Base-by-base conservation (phyloP, 257 asterid species). In the Solanum neorickii region DNA sequence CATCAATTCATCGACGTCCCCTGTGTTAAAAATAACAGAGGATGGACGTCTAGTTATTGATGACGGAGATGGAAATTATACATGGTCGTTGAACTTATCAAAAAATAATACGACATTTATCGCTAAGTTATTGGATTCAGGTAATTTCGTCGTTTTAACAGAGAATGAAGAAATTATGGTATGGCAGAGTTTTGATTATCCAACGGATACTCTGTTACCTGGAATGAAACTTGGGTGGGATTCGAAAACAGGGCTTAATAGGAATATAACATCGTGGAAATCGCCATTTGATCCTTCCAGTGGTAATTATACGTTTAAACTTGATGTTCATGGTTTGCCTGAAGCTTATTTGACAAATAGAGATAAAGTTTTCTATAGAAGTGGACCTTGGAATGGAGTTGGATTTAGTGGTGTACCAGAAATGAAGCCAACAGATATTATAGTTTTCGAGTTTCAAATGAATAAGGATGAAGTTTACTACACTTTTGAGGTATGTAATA, bases 171-270 rank as follows among this genome's bases (percentile, higher is more conserved):
- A 41, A 0, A 29, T 88, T 49, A 82, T 37, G 89, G 91, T 62
- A 75, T 95, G 98, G 97, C 94, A 95, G 44, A 94, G 98, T 92
- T 95, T 95, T 44, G 93, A 94, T 88, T 84, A 92, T 47, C 95
- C 95, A 0, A 89, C 98, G 3, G 95, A 95, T 87, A 94, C 98
- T 5, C 74, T 94, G 85, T 69, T 96, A 12, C 95, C 95, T 2
- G 97, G 96, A 3, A 96, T 95, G 99, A 94, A 95, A 47, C 83
- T 94, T 1, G 99, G 98, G 0, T 92, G 95, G 97, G 98, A 96
- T 85, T 68, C 90, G 21, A 92, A 88, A 88, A 80, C 92, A 2
- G 98, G 99, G 2, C 39, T 91, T 0, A 82, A 91, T 56, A 91
- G 98, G 1, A 72, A 74, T 80, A 85, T 95, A 3, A 93, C 94